Percentiles rank a stretch among this genome's conserved stretches.
Conservation (phyloP, 2,329 filamentous ascomycete genomes). For the Fusarium caatingaense region DNA sequence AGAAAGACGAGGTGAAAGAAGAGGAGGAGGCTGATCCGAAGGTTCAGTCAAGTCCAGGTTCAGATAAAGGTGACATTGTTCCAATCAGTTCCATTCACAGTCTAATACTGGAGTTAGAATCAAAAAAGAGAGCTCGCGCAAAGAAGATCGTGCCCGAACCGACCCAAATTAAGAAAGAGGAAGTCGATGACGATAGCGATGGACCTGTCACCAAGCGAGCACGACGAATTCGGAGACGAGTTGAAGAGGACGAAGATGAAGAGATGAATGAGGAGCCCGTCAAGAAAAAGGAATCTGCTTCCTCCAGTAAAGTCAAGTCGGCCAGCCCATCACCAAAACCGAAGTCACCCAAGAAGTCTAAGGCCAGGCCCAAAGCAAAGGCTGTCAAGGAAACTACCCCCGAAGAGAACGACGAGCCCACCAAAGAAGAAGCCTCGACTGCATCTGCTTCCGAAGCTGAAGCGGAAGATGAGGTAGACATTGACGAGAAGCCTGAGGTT, state of each 20-base stretch:
- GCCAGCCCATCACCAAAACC: slow-evolving; percentile 41
- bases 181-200: slow-evolving; percentile 65
- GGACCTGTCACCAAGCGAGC: slow-evolving; percentile 70
- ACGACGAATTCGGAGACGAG: slow-evolving; percentile 59
- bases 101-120: slow-evolving; percentile 47
- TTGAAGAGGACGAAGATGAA: slow-evolving; percentile 65
- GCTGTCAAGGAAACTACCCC: slow-evolving; percentile 14
- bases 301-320: slow-evolving; percentile 35
- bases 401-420: slow-evolving; percentile 41
- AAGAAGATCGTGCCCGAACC: slow-evolving; percentile 33
- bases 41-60: slow-evolving; percentile 54
- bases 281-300: slow-evolving; percentile 28
- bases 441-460: slow-evolving; percentile 51
- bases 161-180: slow-evolving; percentile 47
- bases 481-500: slow-evolving; percentile 74
- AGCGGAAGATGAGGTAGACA: slow-evolving; percentile 60
- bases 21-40: slow-evolving; percentile 46
- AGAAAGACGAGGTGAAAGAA: slow-evolving; percentile 52
- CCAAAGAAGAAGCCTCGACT: slow-evolving; percentile 47
- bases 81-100: background rate
- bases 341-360: slow-evolving; percentile 30
- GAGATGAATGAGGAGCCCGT: slow-evolving; percentile 53
- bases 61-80: slow-evolving; percentile 51
- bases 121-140: slow-evolving; percentile 59
- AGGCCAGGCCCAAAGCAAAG: slow-evolving; percentile 28